phyloP scores from a whole-genome alignment of 2,329 filamentous ascomycete genomes.

The Alternaria incomplexa region DNA sequence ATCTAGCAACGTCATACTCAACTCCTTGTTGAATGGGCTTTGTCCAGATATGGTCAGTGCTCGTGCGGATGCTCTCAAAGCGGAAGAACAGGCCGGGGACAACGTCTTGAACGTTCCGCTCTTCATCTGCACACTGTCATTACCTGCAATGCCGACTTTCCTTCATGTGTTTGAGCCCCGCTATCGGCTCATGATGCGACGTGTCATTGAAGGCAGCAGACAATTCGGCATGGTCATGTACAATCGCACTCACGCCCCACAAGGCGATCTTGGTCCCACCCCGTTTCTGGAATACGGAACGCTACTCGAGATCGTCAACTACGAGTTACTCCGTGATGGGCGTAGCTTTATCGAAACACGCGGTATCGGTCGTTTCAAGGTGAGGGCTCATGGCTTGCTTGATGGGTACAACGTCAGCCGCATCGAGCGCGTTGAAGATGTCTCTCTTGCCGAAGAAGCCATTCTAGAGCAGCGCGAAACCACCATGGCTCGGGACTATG shows the following conservation, averaged over 20 bases:
- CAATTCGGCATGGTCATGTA: slow-evolving; percentile 88
- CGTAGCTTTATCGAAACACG: slow-evolving; percentile 80
- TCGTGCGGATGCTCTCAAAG: slow-evolving; percentile 61
- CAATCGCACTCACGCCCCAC: slow-evolving; percentile 60
- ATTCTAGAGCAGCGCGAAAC: slow-evolving; percentile 74
- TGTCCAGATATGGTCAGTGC: slow-evolving; percentile 68
- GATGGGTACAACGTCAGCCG: slow-evolving; percentile 83
- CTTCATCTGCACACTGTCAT: slow-evolving; percentile 82
- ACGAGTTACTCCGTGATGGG: slow-evolving; percentile 77
- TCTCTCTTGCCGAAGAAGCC: slow-evolving; percentile 83
- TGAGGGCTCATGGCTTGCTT: slow-evolving; percentile 66
- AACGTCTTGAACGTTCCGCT: slow-evolving; percentile 67
- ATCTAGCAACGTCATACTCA: slow-evolving; percentile 68
- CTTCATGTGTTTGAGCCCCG: slow-evolving; percentile 92
- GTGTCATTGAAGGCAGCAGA: slow-evolving; percentile 73
- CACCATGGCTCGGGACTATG: slow-evolving; percentile 43
- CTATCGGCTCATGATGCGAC: slow-evolving; percentile 86
- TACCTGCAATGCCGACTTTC: slow-evolving; percentile 82
- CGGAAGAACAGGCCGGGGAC: slow-evolving; percentile 63
- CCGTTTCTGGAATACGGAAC: slow-evolving; percentile 79
- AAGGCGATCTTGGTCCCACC: slow-evolving; percentile 59
- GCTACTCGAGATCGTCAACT: slow-evolving; percentile 74
- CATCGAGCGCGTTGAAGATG: slow-evolving; percentile 78
- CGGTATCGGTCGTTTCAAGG: slow-evolving; percentile 77
- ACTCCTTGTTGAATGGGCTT: slow-evolving; percentile 68